Evolutionary conservation across 2,329 filamentous ascomycete species (phyloP).

Genomic region (Domatiomyces globalis): DNA sequence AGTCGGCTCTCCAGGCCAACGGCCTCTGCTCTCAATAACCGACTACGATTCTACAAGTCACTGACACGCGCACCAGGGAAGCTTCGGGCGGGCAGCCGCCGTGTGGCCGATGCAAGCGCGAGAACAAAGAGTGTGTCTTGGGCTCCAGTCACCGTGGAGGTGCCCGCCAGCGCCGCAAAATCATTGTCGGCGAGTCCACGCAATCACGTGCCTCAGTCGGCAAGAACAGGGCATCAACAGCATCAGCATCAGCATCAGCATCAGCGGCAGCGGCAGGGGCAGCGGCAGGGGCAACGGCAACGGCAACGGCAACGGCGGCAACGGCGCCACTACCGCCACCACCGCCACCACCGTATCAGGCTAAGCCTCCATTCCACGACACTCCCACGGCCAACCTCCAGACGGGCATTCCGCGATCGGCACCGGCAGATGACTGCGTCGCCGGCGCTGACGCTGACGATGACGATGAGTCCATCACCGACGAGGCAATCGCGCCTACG

Average conservation of each 20-base stretch:
- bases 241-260: neutral
- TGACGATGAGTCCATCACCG: constrained; percentile 25
- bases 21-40: neutral
- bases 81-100: constrained; percentile 36
- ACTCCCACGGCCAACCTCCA: neutral
- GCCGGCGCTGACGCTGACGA: constrained; percentile 21
- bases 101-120: constrained; percentile 44
- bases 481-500: constrained; percentile 26
- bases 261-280: neutral
- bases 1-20: constrained; percentile 1
- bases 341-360: neutral
- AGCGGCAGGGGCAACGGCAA: neutral
- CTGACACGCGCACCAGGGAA: constrained; percentile 24
- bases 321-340: neutral
- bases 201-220: constrained; percentile 4
- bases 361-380: neutral
- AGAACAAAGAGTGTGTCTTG: constrained; percentile 44
- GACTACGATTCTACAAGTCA: neutral
- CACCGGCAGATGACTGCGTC: neutral
- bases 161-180: constrained; percentile 41
- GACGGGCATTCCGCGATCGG: neutral
- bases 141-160: constrained; percentile 47
- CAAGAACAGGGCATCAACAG: constrained; percentile 3
- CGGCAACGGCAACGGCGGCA: neutral
- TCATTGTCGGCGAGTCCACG: constrained; percentile 3